Evolutionary conservation across 139 green algal genomes (phyloP), one percentile per base, ranked within the genome.

Genomic region (Chlorella sp.): DNA sequence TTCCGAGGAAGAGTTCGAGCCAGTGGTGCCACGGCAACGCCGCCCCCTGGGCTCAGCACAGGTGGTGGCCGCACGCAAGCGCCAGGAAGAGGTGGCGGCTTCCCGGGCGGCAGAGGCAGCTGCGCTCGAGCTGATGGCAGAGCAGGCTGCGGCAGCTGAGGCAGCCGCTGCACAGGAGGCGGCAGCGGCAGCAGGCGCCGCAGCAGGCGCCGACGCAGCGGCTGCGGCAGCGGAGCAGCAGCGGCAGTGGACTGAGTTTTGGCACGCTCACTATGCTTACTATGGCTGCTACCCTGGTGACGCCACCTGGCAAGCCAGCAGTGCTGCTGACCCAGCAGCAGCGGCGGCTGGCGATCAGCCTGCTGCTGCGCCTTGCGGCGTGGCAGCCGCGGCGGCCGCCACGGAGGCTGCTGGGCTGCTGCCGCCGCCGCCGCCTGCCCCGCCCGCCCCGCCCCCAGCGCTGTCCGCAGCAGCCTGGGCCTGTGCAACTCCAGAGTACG

Each of bases 11-110:
- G 41, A 30, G 32, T 70, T 79, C 39, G 51, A 38, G 51, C 68
- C 67, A 2, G 47, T 51, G 1, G 67, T 71, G 30, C 51, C 51
- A 1, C 76, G 74, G 5, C 74, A 87, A 55, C 83, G 71, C 28
- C 83, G 39, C 28, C 83, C 83, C 0, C 74, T 87, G 25, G 71
- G 70, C 28, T 83, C 83, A 11, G 83, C 83, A 6, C 83, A 87
- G 68, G 26, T 55, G 18, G 34, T 41, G 4, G 70, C 83, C 9
- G 28, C 74, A 1, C 55, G 38, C 25, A 63, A 74, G 55, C 83
- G 47, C 4, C 26, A 78, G 67, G 74, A 69, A 15, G 62, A 78
- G 62, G 74, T 38, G 1, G 74, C 38, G 3, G 51, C 34, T 21
- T 26, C 26, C 2, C 36, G 21, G 6, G 83, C 70, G 2, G 74